Evolutionary conservation across 805 yeast genomes (phyloP), one percentile per base, ranked within the genome.

Genomic region (Saccharomycopsis microspora): DNA sequence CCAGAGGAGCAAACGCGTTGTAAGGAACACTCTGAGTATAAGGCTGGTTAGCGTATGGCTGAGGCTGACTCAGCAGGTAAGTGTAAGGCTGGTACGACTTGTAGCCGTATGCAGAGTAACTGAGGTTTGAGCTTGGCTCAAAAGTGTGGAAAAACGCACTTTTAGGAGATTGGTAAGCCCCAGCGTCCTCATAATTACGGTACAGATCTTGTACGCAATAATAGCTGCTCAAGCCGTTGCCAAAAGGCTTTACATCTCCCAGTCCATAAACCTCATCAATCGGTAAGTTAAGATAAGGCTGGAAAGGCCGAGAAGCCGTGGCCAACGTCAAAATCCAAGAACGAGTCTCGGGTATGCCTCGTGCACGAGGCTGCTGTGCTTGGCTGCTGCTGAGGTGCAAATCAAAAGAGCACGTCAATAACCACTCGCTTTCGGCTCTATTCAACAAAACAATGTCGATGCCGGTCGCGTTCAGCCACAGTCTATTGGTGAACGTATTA

Each of bases 381-480:
- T 19, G 19, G 19, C 19, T 19, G 19, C 19, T 19, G 19, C 19
- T 41, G 41, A 46, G 41, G 47, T 52, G 55, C 42, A 52, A 52
- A 42, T 52, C 55, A 39, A 41, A 52, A 11, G 44, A 43, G 43
- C 51, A 47, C 33, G 30, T 29, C 11, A 44, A 9, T 29, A 86
- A 70, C 90, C 94, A 90, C 41, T 67, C 69, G 46, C 74, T 75
- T 67, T 90, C 98, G 52, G 77, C 66, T 11, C 61, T 58, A 58
- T 89, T 87, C 53, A 90, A 71, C 35, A 72, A 64, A 2, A 59
- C 59, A 43, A 85, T 70, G 5, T 76, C 64, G 53, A 90, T 72
- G 19, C 94, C 94, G 4, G 96, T 85, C n/a, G 97, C 97, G 53
- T 87, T 88, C 39, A 87, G 76, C 98, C 98, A 90, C 5, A 96